Evolutionary conservation across 2,329 filamentous ascomycete species (phyloP).

Genomic region (Alternaria ventricosa): DNA sequence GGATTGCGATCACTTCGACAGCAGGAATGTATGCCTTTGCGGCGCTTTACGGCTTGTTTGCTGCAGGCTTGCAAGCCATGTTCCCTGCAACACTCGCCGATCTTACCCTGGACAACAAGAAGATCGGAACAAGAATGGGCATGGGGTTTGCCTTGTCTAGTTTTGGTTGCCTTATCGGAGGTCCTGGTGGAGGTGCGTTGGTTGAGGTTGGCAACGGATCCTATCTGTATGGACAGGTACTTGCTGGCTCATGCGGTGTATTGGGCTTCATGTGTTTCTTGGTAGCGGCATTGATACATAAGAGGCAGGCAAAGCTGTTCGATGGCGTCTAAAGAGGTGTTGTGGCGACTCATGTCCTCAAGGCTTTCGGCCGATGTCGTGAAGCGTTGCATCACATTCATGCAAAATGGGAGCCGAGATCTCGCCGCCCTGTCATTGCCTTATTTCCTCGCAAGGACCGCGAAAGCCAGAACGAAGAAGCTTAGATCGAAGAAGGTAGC

Average conservation of each 20-base stretch:
- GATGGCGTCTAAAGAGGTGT: background rate
- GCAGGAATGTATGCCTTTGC: constrained; percentile 53
- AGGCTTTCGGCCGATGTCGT: background rate
- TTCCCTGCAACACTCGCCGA: constrained; percentile 52
- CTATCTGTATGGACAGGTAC: constrained; percentile 53
- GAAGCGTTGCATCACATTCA: background rate
- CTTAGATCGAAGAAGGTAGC: background rate
- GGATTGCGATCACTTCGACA: constrained; percentile 49
- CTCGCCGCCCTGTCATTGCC: background rate
- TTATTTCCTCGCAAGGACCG: background rate
- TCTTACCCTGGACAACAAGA: constrained; percentile 51
- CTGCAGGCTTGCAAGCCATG: constrained; percentile 54
- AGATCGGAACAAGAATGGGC: constrained; percentile 55
- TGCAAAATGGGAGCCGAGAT: background rate
- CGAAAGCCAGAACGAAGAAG: background rate
- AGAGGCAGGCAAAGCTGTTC: constrained; percentile 6
- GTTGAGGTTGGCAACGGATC: constrained; percentile 45
- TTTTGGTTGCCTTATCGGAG: constrained; percentile 36
- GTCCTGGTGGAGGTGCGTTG: constrained; percentile 40
- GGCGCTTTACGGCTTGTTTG: constrained; percentile 57
- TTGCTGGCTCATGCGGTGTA: constrained; percentile 42
- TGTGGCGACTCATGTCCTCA: background rate
- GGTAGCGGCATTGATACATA: constrained; percentile 15
- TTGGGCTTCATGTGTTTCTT: constrained; percentile 18
- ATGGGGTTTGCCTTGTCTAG: constrained; percentile 45